These are phyloP conservation scores for Collybia nuda DNA, from an alignment of 768 basidiomycete species.

Conservation along the genomic window DNA sequence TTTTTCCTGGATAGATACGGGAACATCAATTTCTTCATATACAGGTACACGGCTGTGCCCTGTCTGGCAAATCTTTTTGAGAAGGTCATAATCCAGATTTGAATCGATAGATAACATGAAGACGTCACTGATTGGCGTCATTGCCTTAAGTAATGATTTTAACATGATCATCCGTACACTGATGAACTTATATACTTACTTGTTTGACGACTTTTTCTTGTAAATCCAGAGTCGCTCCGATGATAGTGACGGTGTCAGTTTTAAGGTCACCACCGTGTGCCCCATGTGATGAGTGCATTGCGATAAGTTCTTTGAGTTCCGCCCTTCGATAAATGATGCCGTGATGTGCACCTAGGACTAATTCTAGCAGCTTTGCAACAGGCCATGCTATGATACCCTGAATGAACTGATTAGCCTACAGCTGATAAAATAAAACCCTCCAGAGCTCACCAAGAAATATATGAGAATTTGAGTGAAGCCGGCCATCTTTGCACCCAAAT, in stretches of 20 bases:
- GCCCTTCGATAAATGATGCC: slow-evolving; percentile 88
- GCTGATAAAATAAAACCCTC: background rate
- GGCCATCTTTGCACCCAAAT: slow-evolving; percentile 87
- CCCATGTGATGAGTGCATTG: slow-evolving; percentile 75
- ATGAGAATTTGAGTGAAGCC: slow-evolving; percentile 66
- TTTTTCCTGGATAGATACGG: slow-evolving; percentile 32
- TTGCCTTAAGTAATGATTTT: slow-evolving; percentile 46
- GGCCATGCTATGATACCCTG: slow-evolving; percentile 83
- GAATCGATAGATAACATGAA: slow-evolving; percentile 91
- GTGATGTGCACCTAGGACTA: slow-evolving; percentile 78
- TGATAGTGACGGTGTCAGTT: slow-evolving; percentile 85
- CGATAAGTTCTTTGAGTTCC: slow-evolving; percentile 88
- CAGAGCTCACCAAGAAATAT: slow-evolving; percentile 55
- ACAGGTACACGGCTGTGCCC: slow-evolving; percentile 87
- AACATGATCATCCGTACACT: background rate
- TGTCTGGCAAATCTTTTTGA: slow-evolving; percentile 73
- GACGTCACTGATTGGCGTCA: slow-evolving; percentile 78
- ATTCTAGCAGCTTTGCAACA: slow-evolving; percentile 79
- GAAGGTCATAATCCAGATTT: slow-evolving; percentile 75
- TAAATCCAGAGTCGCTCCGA: slow-evolving; percentile 85
- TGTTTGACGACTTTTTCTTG: slow-evolving; percentile 84
- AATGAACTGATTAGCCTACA: background rate
- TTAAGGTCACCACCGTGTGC: slow-evolving; percentile 85
- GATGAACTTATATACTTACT: slow-evolving; percentile 27
- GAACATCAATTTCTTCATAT: slow-evolving; percentile 73